Base-by-base conservation (phyloP, 2,329 filamentous ascomycete species). In the Leptographium radiaticola region DNA sequence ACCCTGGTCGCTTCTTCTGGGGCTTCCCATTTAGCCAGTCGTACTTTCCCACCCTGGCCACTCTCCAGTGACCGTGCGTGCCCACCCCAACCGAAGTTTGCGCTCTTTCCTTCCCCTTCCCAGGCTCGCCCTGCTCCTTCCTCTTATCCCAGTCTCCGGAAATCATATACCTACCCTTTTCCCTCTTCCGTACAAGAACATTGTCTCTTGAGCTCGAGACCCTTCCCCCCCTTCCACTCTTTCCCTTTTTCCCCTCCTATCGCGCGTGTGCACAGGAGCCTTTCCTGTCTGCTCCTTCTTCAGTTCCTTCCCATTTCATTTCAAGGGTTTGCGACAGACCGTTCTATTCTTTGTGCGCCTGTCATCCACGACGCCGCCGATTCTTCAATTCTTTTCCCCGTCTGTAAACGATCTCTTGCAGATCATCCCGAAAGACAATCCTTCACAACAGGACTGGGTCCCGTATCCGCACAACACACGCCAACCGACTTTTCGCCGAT, bases 311-410 rank as follows among this genome's bases (percentile, higher is more conserved):
- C 16, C 13, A 18, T 50, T 50, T 45, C n/a, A 45, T 45, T 40
- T 43, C 36, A 31, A 47, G 56, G 57, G 56, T 55, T 53, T 55
- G 55, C 67, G 67, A 67, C 67, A 62, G 64, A 65, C 63, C 63
- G 25, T 15, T 51, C 25, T n/a, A 33, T 50, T 51, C 46, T 52
- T 52, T 48, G 33, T 13, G 9, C 12, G 4, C 33, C 16, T 18
- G 11, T 33, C 34, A 39, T 9, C 36, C 30, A 16, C 36, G 50
- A 38, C 13, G 20, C 18, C 20, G 42, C 36, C 33, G 43, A 52
- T 56, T 52, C 25, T 49, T 53, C 46, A 30, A 45, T 51, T 51
- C 52, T 18, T 39, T 43, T 52, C 53, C 46, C 46, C 60, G 25
- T 25, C 25, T 25, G 15, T 42, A 10, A 8, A 16, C 15, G n/a